Evolutionary conservation across 1,139 yeast species (phyloP).

Genomic region (Kurtzmaniella quercitrusa): DNA sequence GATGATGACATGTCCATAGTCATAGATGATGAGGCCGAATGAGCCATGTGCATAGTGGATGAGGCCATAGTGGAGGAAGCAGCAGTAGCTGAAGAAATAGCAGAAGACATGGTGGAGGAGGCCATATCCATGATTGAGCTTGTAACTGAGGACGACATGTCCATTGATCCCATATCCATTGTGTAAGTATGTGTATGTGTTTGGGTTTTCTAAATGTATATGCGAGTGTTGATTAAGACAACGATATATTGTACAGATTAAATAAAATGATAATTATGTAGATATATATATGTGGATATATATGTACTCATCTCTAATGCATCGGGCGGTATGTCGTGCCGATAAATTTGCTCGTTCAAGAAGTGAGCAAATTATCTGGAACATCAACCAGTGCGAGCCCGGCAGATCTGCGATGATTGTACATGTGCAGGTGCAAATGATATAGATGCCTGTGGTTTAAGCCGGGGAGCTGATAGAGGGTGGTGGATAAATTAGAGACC

Average conservation of each 20-base stretch:
- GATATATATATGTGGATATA: background rate
- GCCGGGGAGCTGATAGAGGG: background rate
- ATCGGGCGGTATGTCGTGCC: background rate
- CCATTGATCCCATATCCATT: background rate
- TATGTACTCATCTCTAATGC: background rate
- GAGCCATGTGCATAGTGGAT: slow-evolving; percentile 11
- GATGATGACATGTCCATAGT: slow-evolving; percentile 8
- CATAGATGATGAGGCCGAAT: slow-evolving; percentile 10
- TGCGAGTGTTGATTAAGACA: background rate
- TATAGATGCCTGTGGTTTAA: too few species aligned
- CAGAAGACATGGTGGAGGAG: background rate
- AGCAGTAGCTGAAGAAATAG: background rate
- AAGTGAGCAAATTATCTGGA: slow-evolving; percentile 1
- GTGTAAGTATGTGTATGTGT: background rate
- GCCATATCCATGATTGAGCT: background rate
- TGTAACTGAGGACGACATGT: background rate
- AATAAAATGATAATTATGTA: background rate
- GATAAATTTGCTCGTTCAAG: background rate
- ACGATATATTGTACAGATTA: background rate
- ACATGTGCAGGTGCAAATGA: too few species aligned
- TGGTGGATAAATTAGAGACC: too few species aligned
- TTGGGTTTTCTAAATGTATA: background rate
- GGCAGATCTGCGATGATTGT: background rate
- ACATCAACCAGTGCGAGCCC: background rate
- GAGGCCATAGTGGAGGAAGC: background rate